A percentile compares a stretch with the other conserved stretches of the same genome.
Conservation (phyloP, 2,329 filamentous ascomycete species). For the Escovopsis weberi region DNA sequence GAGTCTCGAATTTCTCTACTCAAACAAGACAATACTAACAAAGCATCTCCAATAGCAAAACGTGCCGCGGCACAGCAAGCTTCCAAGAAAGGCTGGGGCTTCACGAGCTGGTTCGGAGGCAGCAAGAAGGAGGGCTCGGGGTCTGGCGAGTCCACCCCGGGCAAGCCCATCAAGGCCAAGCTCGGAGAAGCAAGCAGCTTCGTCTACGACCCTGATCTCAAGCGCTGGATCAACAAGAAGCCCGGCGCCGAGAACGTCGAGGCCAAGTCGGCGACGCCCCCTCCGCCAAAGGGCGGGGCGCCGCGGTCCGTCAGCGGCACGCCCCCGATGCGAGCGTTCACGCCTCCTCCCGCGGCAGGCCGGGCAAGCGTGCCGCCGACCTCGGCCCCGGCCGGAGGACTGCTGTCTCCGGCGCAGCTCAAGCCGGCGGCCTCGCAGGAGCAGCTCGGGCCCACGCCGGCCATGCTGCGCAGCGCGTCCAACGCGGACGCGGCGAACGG, state of each 20-base stretch:
- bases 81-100: constrained; percentile 60
- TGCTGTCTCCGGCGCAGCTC: constrained; percentile 16
- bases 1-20: constrained; percentile 15
- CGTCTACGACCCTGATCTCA: constrained; percentile 87
- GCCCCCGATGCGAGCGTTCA: constrained; percentile 28
- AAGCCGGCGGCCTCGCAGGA: constrained; percentile 22
- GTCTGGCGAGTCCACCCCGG: constrained; percentile 27
- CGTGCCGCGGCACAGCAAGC: constrained; percentile 34
- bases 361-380: constrained; percentile 20
- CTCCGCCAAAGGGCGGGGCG: constrained; percentile 51
- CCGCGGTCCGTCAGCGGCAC: constrained; percentile 39
- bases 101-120: constrained; percentile 73
- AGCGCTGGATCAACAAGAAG: constrained; percentile 98
- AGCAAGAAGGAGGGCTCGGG: constrained; percentile 36
- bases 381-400: constrained; percentile 9
- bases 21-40: constrained; percentile 8
- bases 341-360: constrained; percentile 18
- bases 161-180: constrained; percentile 75
- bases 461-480: constrained; percentile 33
- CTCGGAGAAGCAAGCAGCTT: constrained; percentile 88
- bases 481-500: constrained; percentile 27
- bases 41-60: constrained; percentile 33
- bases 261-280: constrained; percentile 54
- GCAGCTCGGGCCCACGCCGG: constrained; percentile 13
- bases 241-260: constrained; percentile 48